These are phyloP conservation scores for Ceratocystis cubensis DNA, from an alignment of 2,329 filamentous ascomycete species.

Conservation along the genomic window DNA sequence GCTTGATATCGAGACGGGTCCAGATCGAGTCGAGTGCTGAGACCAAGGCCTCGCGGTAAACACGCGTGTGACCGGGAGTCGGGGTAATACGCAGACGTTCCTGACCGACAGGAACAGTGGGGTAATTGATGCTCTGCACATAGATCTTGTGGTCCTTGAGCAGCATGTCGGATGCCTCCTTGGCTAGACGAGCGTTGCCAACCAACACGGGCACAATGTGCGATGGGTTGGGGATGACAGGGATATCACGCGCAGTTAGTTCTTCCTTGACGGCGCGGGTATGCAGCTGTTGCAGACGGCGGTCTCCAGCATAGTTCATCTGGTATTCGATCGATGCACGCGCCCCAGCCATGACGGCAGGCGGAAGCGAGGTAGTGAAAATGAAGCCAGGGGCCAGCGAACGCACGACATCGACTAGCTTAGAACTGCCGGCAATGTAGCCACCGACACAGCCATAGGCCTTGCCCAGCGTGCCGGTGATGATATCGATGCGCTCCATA, in stretches of 20 bases:
- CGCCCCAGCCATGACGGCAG: constrained; percentile 92
- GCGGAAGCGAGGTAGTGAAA: constrained; percentile 93
- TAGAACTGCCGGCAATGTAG: constrained; percentile 83
- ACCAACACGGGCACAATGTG: constrained; percentile 93
- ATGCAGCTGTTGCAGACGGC: constrained; percentile 87
- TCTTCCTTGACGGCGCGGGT: constrained; percentile 87
- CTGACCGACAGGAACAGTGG: constrained; percentile 94
- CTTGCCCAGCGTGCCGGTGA: constrained; percentile 93
- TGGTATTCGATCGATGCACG: constrained; percentile 89
- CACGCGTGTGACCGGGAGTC: constrained; percentile 78
- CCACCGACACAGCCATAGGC: constrained; percentile 96
- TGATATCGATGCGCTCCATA: constrained; percentile 95
- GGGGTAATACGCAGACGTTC: constrained; percentile 92
- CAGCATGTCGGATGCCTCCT: constrained; percentile 82
- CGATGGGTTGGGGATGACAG: constrained; percentile 93
- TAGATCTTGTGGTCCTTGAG: constrained; percentile 87
- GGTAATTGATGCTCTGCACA: constrained; percentile 98
- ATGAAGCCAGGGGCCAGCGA: constrained; percentile 96
- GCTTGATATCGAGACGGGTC: constrained; percentile 77
- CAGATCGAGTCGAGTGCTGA: constrained; percentile 77
- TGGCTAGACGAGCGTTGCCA: constrained; percentile 84
- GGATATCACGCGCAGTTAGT: constrained; percentile 67
- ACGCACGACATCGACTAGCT: constrained; percentile 82
- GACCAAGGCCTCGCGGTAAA: constrained; percentile 70
- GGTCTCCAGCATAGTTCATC: constrained; percentile 70